Evolutionary conservation across 2,329 filamentous ascomycete species (phyloP).

Genomic region (Cercospora sp.): DNA sequence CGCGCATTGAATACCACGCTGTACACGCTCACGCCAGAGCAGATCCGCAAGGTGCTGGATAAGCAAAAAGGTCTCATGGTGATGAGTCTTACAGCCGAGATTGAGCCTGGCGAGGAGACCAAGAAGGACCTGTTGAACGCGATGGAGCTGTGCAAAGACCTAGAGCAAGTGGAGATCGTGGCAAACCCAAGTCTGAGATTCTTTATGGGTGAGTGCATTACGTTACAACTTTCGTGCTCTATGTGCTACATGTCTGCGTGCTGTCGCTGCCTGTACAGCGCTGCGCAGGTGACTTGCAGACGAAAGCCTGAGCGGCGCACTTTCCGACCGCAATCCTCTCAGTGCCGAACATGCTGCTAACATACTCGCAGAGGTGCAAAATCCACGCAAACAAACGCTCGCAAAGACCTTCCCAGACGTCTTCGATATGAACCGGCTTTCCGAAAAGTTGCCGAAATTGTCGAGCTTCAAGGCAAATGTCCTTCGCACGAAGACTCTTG

Average conservation of each 20-base stretch:
- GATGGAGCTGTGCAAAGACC: constrained; percentile 34
- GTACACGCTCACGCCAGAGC: constrained; percentile 42
- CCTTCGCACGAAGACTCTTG: constrained; percentile 39
- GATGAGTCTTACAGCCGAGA: constrained; percentile 41
- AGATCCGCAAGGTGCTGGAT: constrained; percentile 40
- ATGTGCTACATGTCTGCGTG: background rate
- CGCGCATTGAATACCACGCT: constrained; percentile 45
- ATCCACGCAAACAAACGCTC: constrained; percentile 13
- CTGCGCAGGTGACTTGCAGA: background rate
- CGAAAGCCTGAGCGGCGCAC: background rate
- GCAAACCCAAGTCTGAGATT: constrained; percentile 42
- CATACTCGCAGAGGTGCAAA: constrained; percentile 14
- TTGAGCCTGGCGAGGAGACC: constrained; percentile 39
- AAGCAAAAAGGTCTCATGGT: constrained; percentile 43
- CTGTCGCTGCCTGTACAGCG: background rate
- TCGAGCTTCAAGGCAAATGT: constrained; percentile 42
- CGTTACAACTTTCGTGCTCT: background rate
- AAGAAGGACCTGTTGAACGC: constrained; percentile 40
- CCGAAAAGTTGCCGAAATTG: constrained; percentile 39
- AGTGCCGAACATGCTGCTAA: background rate
- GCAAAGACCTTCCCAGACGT: constrained; percentile 37
- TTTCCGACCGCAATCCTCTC: background rate
- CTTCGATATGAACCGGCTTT: constrained; percentile 39
- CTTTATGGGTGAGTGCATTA: constrained; percentile 39
- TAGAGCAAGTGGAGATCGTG: constrained; percentile 46